These are phyloP conservation scores for Lachancea sp. DNA, from an alignment of 805 yeast species.

Conservation along the genomic window DNA sequence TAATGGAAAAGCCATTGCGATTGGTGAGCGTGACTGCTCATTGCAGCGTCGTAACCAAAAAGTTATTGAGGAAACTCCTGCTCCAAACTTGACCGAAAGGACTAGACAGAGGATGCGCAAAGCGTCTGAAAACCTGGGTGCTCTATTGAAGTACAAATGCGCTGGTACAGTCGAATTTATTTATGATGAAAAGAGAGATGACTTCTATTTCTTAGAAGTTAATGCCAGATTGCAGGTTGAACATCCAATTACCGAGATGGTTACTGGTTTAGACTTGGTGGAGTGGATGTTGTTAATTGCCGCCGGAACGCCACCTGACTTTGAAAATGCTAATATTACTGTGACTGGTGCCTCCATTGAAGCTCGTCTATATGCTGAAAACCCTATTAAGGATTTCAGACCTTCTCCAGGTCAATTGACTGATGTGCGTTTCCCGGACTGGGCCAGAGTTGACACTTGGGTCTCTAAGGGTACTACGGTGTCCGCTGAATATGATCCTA, in stretches of 20 bases:
- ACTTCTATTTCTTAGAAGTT: slow-evolving; percentile 91
- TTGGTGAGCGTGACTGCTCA: slow-evolving; percentile 97
- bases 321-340: slow-evolving; percentile 45
- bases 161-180: slow-evolving; percentile 98
- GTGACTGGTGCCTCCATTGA: slow-evolving; percentile 91
- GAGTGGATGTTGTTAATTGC: slow-evolving; percentile 96
- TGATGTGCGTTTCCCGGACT: slow-evolving; percentile 75
- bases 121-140: slow-evolving; percentile 41
- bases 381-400: slow-evolving; percentile 88
- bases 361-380: slow-evolving; percentile 93
- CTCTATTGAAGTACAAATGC: slow-evolving; percentile 79
- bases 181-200: slow-evolving; percentile 79
- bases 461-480: slow-evolving; percentile 79
- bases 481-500: slow-evolving; percentile 93
- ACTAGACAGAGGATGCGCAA: slow-evolving; percentile 47
- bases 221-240: slow-evolving; percentile 96
- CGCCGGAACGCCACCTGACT: slow-evolving; percentile 82
- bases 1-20: slow-evolving; percentile 80
- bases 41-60: slow-evolving; percentile 82
- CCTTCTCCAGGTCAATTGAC: slow-evolving; percentile 95
- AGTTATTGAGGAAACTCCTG: slow-evolving; percentile 47
- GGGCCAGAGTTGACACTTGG: slow-evolving; percentile 97
- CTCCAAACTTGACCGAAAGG: slow-evolving; percentile 45
- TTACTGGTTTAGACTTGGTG: slow-evolving; percentile 88
- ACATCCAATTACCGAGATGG: slow-evolving; percentile 95